Evolutionary conservation across 2,329 filamentous ascomycete genomes (phyloP).

Genomic region (Calonectria pseudoreteaudii): DNA sequence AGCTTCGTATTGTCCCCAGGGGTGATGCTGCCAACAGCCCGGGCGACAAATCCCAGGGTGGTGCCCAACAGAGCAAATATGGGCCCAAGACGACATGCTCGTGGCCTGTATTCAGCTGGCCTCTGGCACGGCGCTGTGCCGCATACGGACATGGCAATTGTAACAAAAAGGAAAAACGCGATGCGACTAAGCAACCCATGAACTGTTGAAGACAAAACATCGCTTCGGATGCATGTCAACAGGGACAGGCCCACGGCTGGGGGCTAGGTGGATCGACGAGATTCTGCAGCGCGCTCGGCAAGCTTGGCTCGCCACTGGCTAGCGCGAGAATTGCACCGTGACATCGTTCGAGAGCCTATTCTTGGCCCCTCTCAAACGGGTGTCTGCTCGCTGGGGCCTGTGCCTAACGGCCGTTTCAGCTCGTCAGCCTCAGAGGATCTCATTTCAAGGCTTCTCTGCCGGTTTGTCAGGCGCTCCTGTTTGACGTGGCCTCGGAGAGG

Average conservation of each 20-base stretch:
- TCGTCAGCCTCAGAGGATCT: conserved; percentile 16
- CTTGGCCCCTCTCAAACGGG: not conserved
- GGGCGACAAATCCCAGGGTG: not conserved
- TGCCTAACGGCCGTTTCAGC: conserved; percentile 18
- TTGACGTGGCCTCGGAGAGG: not conserved
- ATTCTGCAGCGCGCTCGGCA: not conserved
- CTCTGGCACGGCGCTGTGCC: not conserved
- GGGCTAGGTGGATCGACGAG: not conserved
- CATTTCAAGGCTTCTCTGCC: not conserved
- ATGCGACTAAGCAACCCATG: not conserved
- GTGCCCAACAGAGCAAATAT: not conserved
- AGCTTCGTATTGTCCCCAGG: conserved; percentile 1
- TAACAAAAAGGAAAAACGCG: not conserved
- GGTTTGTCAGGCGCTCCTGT: conserved; percentile 4
- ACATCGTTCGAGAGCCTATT: conserved; percentile 3
- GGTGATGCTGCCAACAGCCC: not conserved
- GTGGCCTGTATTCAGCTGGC: not conserved
- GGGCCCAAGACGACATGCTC: not conserved
- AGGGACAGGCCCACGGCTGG: not conserved
- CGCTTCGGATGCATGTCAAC: not conserved
- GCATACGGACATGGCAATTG: not conserved
- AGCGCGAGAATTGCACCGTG: conserved; percentile 1
- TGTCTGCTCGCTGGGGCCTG: not conserved
- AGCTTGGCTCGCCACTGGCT: conserved; percentile 1
- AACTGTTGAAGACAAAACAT: not conserved